Base-by-base conservation (phyloP, 768 basidiomycete species). In the Butyriboletus loyo region DNA sequence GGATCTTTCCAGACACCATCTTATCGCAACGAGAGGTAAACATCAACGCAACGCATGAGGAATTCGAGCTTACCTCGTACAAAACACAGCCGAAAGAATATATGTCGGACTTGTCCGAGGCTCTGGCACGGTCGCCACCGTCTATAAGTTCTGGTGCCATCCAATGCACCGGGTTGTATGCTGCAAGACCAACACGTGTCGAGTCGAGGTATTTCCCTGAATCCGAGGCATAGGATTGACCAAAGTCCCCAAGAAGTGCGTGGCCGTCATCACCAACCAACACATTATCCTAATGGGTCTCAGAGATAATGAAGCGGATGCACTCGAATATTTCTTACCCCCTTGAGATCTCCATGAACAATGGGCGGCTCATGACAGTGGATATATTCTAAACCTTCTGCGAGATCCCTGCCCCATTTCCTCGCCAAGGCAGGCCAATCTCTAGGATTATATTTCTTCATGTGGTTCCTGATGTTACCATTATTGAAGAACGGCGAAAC, bases 301-400 rank as follows among this genome's bases (percentile, higher is more conserved):
- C 44, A 52, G 49, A 42, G 22, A 40, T 14, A 28, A 38, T 17
- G 15, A 44, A 25, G 13, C 40, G n/a, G 32, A 46, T 39, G 8
- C 4, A 17, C n/a, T 55, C 4, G 17, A 17, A 43, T 19, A 21
- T 47, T 21, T 35, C 67, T 59, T 44, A 54, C 75, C 28, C 67
- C 69, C 55, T 76, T 77, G 25, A 77, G 28, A 56, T 77, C 76
- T 7, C 75, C 72, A 24, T 77, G 75, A 14, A 74, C 54, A 25
- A 77, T 61, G 28, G 66, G 61, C 0, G 66, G 66, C 4, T 64
- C 49, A 15, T 58, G 55, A 7, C 7, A 17, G 22, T 70, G 66
- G 21, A 70, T 53, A 35, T 64, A 70, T 13, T 38, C 15, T 13
- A 68, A 54, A 24, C 31, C 69, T 35, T 55, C 35, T 8, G 62